Percentiles rank a stretch among this genome's conserved stretches.
Conservation (phyloP, 73 alveolate species). For the Tetrahymena malaccensis region DNA sequence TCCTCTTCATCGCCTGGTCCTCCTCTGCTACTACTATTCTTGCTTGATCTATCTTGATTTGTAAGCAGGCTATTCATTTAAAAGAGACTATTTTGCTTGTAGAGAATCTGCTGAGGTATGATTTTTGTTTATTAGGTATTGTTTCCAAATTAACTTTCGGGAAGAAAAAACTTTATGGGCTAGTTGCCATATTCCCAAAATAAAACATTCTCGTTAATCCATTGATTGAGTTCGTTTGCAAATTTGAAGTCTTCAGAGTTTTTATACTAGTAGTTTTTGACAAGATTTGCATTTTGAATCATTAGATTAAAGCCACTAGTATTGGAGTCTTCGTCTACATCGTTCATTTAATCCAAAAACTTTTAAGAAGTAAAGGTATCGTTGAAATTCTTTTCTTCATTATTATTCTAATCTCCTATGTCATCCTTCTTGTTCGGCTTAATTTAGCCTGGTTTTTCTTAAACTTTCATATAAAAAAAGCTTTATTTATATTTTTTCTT, state of each 20-base stretch:
- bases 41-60: background rate
- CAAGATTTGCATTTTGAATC: background rate
- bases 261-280: background rate
- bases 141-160: background rate
- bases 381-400: background rate
- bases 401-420: background rate
- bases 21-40: background rate
- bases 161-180: background rate
- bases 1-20: background rate
- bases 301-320: background rate
- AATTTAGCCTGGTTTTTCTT: background rate
- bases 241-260: background rate
- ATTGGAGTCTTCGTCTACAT: background rate
- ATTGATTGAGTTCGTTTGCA: background rate
- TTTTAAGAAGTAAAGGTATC: background rate
- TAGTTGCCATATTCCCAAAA: background rate
- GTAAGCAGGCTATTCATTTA: background rate
- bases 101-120: background rate
- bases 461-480: background rate
- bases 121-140: background rate
- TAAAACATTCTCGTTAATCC: background rate
- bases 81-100: background rate
- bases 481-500: background rate
- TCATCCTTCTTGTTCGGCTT: background rate
- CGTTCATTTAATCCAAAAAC: background rate